Conservation (phyloP, 352 stramenopile genomes). For the Phytophthora quininea region DNA sequence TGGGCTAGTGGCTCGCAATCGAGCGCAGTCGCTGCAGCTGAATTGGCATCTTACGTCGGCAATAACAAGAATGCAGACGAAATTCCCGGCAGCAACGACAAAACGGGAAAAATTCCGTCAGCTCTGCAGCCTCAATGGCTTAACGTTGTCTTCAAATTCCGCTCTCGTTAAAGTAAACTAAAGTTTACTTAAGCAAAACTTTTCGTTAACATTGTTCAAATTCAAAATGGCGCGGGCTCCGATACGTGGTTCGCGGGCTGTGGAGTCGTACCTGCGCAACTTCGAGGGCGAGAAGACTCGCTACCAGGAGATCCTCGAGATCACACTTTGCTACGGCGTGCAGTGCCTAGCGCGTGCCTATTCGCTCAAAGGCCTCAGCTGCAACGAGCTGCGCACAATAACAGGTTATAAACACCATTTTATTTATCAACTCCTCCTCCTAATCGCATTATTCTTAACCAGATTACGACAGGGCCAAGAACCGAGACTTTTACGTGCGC, state of each 20-base stretch:
- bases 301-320: constrained; percentile 68
- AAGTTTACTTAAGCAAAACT: too few species aligned
- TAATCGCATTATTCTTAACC: background rate
- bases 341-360: constrained; percentile 71
- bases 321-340: constrained; percentile 76
- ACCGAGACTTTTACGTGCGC: constrained; percentile 69
- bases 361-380: constrained; percentile 63
- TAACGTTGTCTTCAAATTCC: constrained; percentile 18
- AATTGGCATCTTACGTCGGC: constrained; percentile 1
- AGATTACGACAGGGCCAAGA: constrained; percentile 57
- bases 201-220: background rate
- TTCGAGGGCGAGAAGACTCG: constrained; percentile 54
- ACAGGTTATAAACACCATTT: too few species aligned
- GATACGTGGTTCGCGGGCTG: constrained; percentile 33
- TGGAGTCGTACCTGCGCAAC: constrained; percentile 77
- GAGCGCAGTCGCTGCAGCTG: constrained; percentile 19
- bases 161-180: background rate
- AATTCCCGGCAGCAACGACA: background rate
- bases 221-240: constrained; percentile 22
- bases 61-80: background rate
- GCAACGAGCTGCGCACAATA: constrained; percentile 61
- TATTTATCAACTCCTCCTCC: constrained; percentile 1
- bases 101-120: constrained; percentile 14
- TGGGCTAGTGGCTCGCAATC: constrained; percentile 47
- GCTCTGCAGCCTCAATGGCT: constrained; percentile 13